Evolutionary conservation across 1,284 basidiomycete species (phyloP), one percentile per base, ranked within the genome.

Genomic region (Boletus calvinii): DNA sequence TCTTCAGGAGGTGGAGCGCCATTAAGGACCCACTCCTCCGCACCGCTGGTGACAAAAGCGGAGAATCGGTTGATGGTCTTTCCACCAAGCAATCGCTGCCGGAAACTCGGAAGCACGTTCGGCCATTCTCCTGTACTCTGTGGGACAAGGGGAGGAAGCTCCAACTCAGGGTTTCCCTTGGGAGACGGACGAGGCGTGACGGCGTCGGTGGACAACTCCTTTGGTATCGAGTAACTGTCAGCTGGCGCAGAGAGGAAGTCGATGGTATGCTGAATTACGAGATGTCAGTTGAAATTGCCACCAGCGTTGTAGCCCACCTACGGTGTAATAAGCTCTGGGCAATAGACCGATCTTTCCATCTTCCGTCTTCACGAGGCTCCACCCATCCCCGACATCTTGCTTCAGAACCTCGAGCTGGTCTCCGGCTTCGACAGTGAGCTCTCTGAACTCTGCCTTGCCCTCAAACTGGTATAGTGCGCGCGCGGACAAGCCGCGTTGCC

Each of bases 61-160:
- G 87, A 90, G 71, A 92, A 93, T 17, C 90, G 77, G 65, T 93
- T 92, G 51, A 92, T 70, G 45, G 80, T 82, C 69, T 84, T 88
- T 6, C 88, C 87, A 22, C 89, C 84, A 1, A 92, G 78, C 0
- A 92, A 73, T 56, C 81, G 85, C 44, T 83, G 79, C 6, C 83
- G 74, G 60, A 90, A 85, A 67, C 79, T 87, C 2, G 87, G 84
- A 57, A 87, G 81, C 54, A 70, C 60, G 35, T 56, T 63, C 11
- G 65, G 64, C 79, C 85, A 86, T 66, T 90, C 87, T n/a, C 86
- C 87, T 0, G 88, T 90, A 41, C 76, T 76, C 60, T 90, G 87
- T 8, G 80, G 82, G n/a, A 83, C 63, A 38, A 88, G 73, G n/a
- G 79, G 79, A 17, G 71, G 64, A 4, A 71, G 59, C 26, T 67